phyloP scores from a whole-genome alignment of 768 basidiomycete species.

The Xerocomus spinulosus region DNA sequence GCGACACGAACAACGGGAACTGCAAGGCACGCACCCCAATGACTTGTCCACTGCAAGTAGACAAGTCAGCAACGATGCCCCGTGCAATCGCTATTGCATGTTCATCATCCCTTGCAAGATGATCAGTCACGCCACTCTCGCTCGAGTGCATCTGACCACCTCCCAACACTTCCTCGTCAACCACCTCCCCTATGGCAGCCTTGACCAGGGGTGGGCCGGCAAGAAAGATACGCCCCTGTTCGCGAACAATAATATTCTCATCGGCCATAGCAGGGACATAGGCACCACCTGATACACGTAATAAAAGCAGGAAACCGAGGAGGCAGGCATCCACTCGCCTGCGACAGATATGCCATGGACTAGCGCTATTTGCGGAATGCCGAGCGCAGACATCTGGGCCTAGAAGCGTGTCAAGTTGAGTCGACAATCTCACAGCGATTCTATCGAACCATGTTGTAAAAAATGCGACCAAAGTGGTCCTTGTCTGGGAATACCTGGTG shows the following conservation, averaged over 20 bases:
- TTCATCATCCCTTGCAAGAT: slow-evolving; percentile 79
- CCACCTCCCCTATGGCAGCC: slow-evolving; percentile 89
- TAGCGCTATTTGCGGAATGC: slow-evolving; percentile 87
- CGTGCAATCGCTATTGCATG: slow-evolving; percentile 80
- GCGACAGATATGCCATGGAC: slow-evolving; percentile 96
- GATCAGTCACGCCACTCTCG: slow-evolving; percentile 88
- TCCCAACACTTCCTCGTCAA: slow-evolving; percentile 90
- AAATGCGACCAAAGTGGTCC: slow-evolving; percentile 93
- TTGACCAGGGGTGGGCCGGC: slow-evolving; percentile 94
- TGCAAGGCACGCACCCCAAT: slow-evolving; percentile 40
- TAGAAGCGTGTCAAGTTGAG: slow-evolving; percentile 29
- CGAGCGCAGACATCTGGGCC: slow-evolving; percentile 90
- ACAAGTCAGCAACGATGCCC: slow-evolving; percentile 72
- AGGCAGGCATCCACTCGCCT: slow-evolving; percentile 35
- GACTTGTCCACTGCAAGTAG: slow-evolving; percentile 51
- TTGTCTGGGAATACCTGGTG: slow-evolving; percentile 82
- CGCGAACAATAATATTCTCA: slow-evolving; percentile 84
- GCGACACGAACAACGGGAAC: slow-evolving; percentile 1
- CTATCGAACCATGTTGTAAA: slow-evolving; percentile 83
- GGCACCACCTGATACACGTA: slow-evolving; percentile 59
- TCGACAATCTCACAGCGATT: background rate
- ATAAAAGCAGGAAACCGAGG: slow-evolving; percentile 2
- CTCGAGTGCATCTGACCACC: slow-evolving; percentile 89
- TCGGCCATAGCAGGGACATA: slow-evolving; percentile 98
- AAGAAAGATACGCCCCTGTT: slow-evolving; percentile 91